Evolutionary conservation across 176 grass and related monocot species (phyloP).

Genomic region (Poa pratensis): DNA sequence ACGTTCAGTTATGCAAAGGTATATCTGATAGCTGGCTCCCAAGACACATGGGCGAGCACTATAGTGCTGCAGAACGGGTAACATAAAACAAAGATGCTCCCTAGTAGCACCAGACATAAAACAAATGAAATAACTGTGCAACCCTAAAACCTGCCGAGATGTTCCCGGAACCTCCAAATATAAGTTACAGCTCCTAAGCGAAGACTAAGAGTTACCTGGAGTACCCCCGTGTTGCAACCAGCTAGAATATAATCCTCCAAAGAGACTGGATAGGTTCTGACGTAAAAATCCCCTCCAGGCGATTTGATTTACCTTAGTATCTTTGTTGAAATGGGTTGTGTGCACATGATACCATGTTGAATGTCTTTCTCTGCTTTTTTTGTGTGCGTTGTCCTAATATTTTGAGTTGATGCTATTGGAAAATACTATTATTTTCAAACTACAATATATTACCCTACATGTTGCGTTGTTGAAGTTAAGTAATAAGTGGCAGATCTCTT

Average conservation of each 20-base stretch:
- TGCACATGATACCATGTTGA: constrained; percentile 19
- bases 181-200: neutral
- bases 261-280: neutral
- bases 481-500: neutral
- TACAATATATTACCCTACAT: constrained; percentile 11
- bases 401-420: constrained; percentile 12
- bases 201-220: neutral
- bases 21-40: neutral
- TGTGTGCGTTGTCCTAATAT: constrained; percentile 9
- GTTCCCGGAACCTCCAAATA: neutral
- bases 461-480: constrained; percentile 21
- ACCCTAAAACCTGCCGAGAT: neutral
- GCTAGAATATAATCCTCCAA: constrained; percentile 1
- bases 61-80: neutral
- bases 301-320: neutral
- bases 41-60: neutral
- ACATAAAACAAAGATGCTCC: too few relatives aligned
- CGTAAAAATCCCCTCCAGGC: neutral
- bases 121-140: neutral
- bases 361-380: constrained; percentile 22
- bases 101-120: neutral
- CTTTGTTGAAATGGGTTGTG: neutral
- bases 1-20: neutral
- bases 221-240: neutral
- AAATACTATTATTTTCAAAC: constrained; percentile 2